Percentiles rank a stretch among this genome's conserved stretches.
These are phyloP conservation scores for Dothistroma septosporum DNA, from an alignment of 2,329 filamentous ascomycete species.

Conservation along the genomic window DNA sequence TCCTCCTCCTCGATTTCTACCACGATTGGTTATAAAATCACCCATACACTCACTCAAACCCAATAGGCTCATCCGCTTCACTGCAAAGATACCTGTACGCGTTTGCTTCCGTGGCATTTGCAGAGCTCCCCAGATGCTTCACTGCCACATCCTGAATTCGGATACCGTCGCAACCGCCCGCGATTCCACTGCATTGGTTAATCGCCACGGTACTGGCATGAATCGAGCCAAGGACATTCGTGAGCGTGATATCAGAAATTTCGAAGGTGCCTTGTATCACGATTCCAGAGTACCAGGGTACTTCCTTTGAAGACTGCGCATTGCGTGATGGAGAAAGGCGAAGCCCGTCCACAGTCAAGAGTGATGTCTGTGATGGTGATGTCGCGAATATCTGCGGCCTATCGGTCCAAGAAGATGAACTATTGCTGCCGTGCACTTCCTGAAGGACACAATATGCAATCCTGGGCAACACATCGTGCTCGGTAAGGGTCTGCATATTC, in stretches of 20 bases:
- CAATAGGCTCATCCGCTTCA: constrained; percentile 1
- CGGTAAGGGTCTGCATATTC: no score
- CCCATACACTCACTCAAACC: constrained; percentile 8
- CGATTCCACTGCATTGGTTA: constrained; percentile 24
- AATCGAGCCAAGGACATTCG: constrained; percentile 42
- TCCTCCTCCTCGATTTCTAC: not conserved
- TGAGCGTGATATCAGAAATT: constrained; percentile 32
- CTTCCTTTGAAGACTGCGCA: constrained; percentile 19
- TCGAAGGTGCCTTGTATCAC: constrained; percentile 37
- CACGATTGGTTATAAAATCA: not conserved
- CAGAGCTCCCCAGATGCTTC: not conserved
- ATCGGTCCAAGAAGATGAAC: no score
- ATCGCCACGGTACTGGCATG: constrained; percentile 13
- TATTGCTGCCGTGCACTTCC: no score
- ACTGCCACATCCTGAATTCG: not conserved
- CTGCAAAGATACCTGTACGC: constrained; percentile 4
- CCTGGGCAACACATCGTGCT: no score
- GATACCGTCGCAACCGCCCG: not conserved
- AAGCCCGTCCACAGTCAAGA: constrained; percentile 7
- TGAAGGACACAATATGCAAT: no score
- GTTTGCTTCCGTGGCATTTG: not conserved
- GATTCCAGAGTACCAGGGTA: constrained; percentile 15
- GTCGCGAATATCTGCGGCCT: constrained; percentile 38
- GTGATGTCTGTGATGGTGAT: constrained; percentile 34
- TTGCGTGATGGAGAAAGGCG: constrained; percentile 21